Conservation (phyloP, 768 basidiomycete species). For the Boletus reticulatus region DNA sequence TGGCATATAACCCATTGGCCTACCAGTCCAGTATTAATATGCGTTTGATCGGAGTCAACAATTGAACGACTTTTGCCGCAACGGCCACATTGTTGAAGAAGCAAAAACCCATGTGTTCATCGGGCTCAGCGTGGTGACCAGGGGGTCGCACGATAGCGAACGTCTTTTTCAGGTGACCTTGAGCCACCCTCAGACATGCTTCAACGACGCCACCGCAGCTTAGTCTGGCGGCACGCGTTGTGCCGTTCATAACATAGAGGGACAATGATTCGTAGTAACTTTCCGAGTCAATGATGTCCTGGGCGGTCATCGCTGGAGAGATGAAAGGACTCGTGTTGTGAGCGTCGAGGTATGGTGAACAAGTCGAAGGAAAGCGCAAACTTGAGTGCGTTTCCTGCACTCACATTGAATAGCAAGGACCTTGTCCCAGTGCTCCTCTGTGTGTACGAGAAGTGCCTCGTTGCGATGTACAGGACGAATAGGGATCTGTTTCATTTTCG, state of each 20-base stretch:
- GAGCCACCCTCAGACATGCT: conserved; percentile 82
- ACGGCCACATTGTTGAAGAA: conserved; percentile 99
- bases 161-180: conserved; percentile 74
- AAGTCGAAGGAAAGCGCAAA: conserved; percentile 2
- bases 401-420: conserved; percentile 79
- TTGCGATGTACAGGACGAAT: conserved; percentile 71
- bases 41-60: conserved; percentile 65
- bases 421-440: conserved; percentile 89
- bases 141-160: conserved; percentile 97
- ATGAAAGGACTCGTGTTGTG: conserved; percentile 12
- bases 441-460: conserved; percentile 89
- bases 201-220: conserved; percentile 97
- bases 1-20: conserved; percentile 26
- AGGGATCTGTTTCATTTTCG: conserved; percentile 74
- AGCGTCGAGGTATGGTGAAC: conserved; percentile 6
- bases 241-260: conserved; percentile 85
- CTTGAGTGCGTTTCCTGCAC: conserved; percentile 28
- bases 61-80: conserved; percentile 78
- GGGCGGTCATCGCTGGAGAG: conserved; percentile 63
- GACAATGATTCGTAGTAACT: conserved; percentile 89
- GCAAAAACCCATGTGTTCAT: conserved; percentile 98
- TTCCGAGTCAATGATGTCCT: conserved; percentile 73
- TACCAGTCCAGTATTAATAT: conserved; percentile 96
- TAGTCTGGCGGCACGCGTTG: conserved; percentile 79
- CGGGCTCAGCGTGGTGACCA: conserved; percentile 97